phyloP scores from a whole-genome alignment of 345 rosid genomes.

The Arabidopsis thaliana region DNA sequence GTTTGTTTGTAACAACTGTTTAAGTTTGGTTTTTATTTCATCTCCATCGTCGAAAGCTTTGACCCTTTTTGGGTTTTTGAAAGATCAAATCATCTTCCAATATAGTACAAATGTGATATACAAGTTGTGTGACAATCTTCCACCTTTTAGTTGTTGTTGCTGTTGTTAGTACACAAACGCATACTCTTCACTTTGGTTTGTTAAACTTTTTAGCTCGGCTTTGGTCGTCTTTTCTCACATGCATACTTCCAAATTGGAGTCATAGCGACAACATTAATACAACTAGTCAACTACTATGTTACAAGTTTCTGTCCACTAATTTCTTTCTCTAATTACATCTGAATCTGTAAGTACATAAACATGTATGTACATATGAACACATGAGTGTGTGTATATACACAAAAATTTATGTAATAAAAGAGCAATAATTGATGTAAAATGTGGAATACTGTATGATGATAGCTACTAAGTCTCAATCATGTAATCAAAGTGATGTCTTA shows the following conservation, averaged over 20 bases:
- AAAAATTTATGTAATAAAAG: background rate
- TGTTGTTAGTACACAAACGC: too few species aligned
- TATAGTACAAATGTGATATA: background rate
- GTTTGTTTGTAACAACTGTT: slow-evolving; percentile 40
- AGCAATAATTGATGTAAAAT: background rate
- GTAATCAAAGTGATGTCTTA: slow-evolving; percentile 29
- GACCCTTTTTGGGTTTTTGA: slow-evolving; percentile 19
- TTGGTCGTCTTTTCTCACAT: too few species aligned
- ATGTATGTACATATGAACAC: background rate
- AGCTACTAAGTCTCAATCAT: slow-evolving; percentile 25
- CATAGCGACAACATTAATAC: too few species aligned
- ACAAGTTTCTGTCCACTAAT: background rate
- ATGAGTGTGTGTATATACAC: background rate
- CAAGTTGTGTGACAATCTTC: background rate
- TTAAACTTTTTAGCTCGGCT: too few species aligned
- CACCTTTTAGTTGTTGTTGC: background rate
- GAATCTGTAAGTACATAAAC: background rate
- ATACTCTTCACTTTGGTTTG: too few species aligned
- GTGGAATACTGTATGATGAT: slow-evolving; percentile 25
- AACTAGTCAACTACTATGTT: too few species aligned
- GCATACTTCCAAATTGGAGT: too few species aligned
- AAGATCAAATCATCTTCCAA: slow-evolving; percentile 33
- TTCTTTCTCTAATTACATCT: background rate
- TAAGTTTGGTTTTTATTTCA: slow-evolving; percentile 36
- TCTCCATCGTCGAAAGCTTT: slow-evolving; percentile 30